Conservation (phyloP, 1,139 yeast species). For the Geotrichum aggregatum region DNA sequence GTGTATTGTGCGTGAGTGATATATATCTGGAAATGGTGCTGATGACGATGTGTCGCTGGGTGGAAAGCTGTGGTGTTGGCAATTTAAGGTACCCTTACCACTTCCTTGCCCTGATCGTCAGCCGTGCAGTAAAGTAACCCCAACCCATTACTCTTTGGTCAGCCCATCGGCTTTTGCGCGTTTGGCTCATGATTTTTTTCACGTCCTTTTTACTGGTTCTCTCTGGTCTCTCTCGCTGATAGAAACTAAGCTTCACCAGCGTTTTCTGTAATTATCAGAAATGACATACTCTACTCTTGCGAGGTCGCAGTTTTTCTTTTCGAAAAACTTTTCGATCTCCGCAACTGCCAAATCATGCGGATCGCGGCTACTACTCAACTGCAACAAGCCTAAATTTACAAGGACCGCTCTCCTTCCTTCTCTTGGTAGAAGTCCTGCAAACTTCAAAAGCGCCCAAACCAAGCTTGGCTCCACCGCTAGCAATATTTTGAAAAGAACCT, state of each 20-base stretch:
- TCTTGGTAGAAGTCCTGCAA: conserved; percentile 6
- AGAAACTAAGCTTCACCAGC: too few species aligned
- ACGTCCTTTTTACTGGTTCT: conserved; percentile 13
- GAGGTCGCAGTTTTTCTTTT: conserved; percentile 39
- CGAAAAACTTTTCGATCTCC: conserved; percentile 31
- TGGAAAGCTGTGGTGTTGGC: neutral
- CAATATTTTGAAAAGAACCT: neutral
- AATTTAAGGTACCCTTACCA: too few species aligned
- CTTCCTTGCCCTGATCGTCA: too few species aligned
- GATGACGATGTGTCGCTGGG: conserved; percentile 8
- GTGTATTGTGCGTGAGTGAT: too few species aligned
- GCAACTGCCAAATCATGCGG: conserved; percentile 34
- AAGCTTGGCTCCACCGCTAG: conserved; percentile 1
- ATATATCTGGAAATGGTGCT: conserved; percentile 12
- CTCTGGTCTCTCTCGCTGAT: too few species aligned
- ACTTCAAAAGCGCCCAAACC: neutral
- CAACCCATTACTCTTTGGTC: too few species aligned
- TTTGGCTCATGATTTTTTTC: too few species aligned
- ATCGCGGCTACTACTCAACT: conserved; percentile 23
- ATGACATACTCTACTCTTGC: conserved; percentile 29
- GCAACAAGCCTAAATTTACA: neutral
- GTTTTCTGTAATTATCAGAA: too few species aligned
- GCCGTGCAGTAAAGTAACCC: too few species aligned
- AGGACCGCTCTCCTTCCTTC: neutral
- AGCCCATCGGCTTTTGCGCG: too few species aligned